Conservation (phyloP, 2,329 filamentous ascomycete genomes). For the Hypoxylon sp. region DNA sequence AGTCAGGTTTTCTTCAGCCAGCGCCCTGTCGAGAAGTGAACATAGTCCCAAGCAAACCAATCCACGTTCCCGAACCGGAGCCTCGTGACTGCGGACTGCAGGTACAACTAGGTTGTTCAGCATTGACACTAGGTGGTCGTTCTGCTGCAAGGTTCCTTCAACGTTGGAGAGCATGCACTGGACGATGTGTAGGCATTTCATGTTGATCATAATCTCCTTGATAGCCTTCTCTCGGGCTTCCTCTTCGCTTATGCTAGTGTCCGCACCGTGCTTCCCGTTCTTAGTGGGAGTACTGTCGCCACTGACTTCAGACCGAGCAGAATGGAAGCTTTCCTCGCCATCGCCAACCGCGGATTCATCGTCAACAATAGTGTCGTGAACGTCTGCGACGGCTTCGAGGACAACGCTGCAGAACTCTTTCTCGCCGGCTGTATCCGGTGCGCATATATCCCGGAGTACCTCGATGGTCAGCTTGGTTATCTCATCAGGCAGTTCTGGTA, state of each 20-base stretch:
- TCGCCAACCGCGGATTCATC: slow-evolving; percentile 71
- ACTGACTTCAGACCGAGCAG: slow-evolving; percentile 87
- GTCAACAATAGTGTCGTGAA: slow-evolving; percentile 91
- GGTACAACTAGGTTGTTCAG: slow-evolving; percentile 97
- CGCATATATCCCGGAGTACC: slow-evolving; percentile 85
- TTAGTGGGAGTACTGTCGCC: slow-evolving; percentile 70
- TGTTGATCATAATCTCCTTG: slow-evolving; percentile 94
- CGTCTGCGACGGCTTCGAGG: slow-evolving; percentile 93
- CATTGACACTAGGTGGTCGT: slow-evolving; percentile 95
- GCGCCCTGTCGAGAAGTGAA: slow-evolving; percentile 88
- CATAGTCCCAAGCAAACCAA: slow-evolving; percentile 91
- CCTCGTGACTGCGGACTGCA: slow-evolving; percentile 92
- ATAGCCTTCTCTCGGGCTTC: slow-evolving; percentile 80
- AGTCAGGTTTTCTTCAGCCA: slow-evolving; percentile 91
- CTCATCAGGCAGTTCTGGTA: slow-evolving; percentile 90
- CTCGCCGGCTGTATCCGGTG: slow-evolving; percentile 78
- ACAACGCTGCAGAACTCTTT: slow-evolving; percentile 87
- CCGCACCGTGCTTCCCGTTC: slow-evolving; percentile 58
- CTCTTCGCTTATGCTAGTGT: slow-evolving; percentile 69
- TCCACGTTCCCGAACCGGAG: slow-evolving; percentile 90
- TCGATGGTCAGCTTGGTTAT: slow-evolving; percentile 90
- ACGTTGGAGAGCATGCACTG: slow-evolving; percentile 98
- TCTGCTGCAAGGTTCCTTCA: slow-evolving; percentile 86
- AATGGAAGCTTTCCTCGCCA: slow-evolving; percentile 89
- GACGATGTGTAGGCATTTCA: slow-evolving; percentile 97